Base-by-base conservation (phyloP, 371 early-diverging fungal genomes). In the Rhizopus delemar region DNA sequence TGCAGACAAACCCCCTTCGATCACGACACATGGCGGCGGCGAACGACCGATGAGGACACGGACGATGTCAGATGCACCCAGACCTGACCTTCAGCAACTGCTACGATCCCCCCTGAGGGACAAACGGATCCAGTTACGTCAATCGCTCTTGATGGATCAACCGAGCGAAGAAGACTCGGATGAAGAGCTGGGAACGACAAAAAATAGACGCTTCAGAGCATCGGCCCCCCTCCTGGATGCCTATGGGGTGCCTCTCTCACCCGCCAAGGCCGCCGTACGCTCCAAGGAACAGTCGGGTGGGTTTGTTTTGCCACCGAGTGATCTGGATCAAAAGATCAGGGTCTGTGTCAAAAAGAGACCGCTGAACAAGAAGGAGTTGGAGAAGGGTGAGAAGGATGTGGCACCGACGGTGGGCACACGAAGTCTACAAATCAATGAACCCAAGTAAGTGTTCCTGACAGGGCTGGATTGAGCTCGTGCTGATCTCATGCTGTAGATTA, bases 331-430 rank as follows among this genome's bases (percentile, higher is more conserved):
- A 56, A 83, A 88, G 62, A 97, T 97, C 67, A 88, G 95, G 43
- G 98, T 97, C 28, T 96, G 96, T 65, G 96, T 96, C 28, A 86
- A 97, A 50, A 97, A 97, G 73, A 80, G 98, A 34, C 98, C 98
- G 3, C 73, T 97, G 49, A 94, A 79, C 74, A 77, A 75, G 56
- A 92, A 91, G 66, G 98, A 97, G 69, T 38, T 83, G 41, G 84
- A 83, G 16, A 74, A 80, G 8, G 83, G 81, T 41, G 94, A 96
- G 62, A 81, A 80, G 55, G 98, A 97, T 68, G 91, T 96, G 62
- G 90, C 92, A 1, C 69, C 70, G 16, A 73, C 84, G 8, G 57
- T 69, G 8, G 85, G 89, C 9, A 75, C 85, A 5, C 71, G 91
- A 31, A 83, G 82, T 35, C 66, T 97, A 45, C 78, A 84, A 1